A percentile compares a stretch with the other conserved stretches of the same genome.
Evolutionary conservation across 208 protist genomes (phyloP).

Genomic region (Acanthamoeba rhysodes): DNA sequence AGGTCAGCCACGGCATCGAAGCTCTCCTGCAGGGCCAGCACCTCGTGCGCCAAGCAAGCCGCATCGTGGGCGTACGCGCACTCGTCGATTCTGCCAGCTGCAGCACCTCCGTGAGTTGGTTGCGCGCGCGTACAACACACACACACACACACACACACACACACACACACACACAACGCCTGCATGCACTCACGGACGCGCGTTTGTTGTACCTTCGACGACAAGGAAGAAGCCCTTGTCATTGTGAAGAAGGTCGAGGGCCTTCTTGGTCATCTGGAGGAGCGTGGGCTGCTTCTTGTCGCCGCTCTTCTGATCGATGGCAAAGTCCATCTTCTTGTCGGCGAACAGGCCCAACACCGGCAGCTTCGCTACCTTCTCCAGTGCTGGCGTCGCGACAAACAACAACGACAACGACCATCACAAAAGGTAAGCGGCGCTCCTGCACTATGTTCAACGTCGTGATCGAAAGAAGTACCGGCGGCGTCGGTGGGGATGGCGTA

Average conservation of each 20-base stretch:
- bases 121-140: neutral
- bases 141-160: neutral
- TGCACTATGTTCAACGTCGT: neutral
- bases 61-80: neutral
- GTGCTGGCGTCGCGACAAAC: neutral
- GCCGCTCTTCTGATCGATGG: neutral
- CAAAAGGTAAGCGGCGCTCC: neutral
- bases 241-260: constrained; percentile 51
- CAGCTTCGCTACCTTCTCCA: neutral
- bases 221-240: constrained; percentile 47
- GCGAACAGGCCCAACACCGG: constrained; percentile 42
- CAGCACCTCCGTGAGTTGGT: neutral
- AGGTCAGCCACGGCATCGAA: constrained; percentile 52
- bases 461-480: neutral
- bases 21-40: constrained; percentile 52
- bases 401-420: neutral
- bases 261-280: constrained; percentile 15
- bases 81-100: constrained; percentile 22
- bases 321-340: constrained; percentile 3
- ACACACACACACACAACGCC: no score
- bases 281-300: constrained; percentile 29
- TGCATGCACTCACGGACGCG: no score
- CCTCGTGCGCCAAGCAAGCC: constrained; percentile 39
- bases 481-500: neutral
- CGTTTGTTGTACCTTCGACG: neutral